Base-by-base conservation (phyloP, 1,284 basidiomycete genomes). In the Cutaneotrichosporon sp. region DNA sequence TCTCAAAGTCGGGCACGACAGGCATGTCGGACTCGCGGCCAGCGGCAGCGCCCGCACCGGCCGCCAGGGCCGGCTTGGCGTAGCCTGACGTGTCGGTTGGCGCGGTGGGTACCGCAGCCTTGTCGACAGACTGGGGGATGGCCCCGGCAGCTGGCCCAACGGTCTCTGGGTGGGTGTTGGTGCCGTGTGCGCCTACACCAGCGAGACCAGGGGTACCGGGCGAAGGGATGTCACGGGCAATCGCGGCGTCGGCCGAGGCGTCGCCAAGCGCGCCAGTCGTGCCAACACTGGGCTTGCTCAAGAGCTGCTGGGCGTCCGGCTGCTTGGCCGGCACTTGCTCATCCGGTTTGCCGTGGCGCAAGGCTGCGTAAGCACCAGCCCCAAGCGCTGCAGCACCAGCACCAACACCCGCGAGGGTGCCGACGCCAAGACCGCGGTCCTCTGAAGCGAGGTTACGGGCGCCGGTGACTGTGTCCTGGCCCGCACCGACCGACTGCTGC, bases 361-460 rank as follows among this genome's bases (percentile, higher is more conserved):
- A 21, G 5, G 34, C 26, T n/a, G 47, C 47, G 30, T 32, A n/a
- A n/a, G 38, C 36, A 14, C 38, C 59, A 32, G 38, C 59, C 14
- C 59, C 59, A n/a, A 53, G 36, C 4, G 51, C 34, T 38, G 36
- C 36, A 32, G 31, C 52, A 13, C 52, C 52, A 34, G 32, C 30
- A 30, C 22, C 49, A 13, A 16, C 22, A 10, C 49, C 49, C 11
- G 49, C 49, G 16, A 51, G 49, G 5, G 49, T n/a, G 4, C 42
- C 42, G 6, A n/a, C 42, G 38, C 38, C 38, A 16, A 16, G 38
- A 5, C 38, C 38, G 13, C 38, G 38, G 13, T 40, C 38, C 38
- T 40, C 10, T 16, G 38, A 13, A 16, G 38, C 38, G 31, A 32
- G 46, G 46, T 34, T 14, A 31, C 30, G 13, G 11, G 16, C 36